phyloP scores from a whole-genome alignment of 164 flowering plant genomes.

The Vitis rotundifolia region DNA sequence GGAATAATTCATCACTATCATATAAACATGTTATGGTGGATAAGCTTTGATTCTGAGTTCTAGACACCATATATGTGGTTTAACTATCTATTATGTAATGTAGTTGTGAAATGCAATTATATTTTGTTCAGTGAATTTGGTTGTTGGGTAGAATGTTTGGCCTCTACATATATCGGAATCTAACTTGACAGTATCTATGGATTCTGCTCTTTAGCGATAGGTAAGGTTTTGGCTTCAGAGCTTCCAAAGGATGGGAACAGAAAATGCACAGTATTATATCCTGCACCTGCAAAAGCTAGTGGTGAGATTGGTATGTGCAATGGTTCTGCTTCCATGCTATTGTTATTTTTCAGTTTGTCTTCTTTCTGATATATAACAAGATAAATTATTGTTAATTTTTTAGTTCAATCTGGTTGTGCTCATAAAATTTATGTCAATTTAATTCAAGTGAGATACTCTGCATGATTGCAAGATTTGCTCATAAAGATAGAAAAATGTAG shows the following conservation, averaged over 20 bases:
- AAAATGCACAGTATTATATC: conserved; percentile 77
- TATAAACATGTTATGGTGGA: no score
- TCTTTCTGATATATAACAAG: no score
- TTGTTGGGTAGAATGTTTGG: no score
- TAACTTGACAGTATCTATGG: neutral
- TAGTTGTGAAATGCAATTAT: no score
- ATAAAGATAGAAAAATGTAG: neutral
- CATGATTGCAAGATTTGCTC: neutral
- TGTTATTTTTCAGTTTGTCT: neutral
- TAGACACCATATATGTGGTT: no score
- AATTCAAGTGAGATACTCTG: neutral
- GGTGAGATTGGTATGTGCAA: conserved; percentile 74
- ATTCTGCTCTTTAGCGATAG: conserved; percentile 61
- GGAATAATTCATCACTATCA: no score
- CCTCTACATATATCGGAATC: neutral
- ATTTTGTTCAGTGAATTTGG: no score
- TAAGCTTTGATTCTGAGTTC: no score
- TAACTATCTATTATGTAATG: no score
- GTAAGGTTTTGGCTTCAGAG: conserved; percentile 83
- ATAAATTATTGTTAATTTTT: neutral
- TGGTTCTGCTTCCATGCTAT: conserved; percentile 1
- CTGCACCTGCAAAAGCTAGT: conserved; percentile 89
- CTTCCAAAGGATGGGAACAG: conserved; percentile 62
- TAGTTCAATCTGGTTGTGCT: neutral
- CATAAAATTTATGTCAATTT: neutral